phyloP scores from a whole-genome alignment of 441 rosid genomes.

The Gossypium trilobum region DNA sequence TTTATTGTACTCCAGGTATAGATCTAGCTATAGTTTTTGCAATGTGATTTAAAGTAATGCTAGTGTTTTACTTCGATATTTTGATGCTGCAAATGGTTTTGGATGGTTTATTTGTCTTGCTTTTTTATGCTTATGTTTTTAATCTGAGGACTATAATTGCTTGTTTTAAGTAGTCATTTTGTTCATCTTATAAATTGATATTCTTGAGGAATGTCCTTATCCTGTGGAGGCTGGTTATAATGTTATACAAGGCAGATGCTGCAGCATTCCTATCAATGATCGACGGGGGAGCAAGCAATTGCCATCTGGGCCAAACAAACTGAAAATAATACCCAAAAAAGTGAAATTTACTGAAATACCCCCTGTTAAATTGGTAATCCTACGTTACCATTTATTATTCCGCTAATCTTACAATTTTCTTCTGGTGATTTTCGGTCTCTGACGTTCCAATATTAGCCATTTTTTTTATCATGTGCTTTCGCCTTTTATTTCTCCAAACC shows the following conservation, averaged over 20 bases:
- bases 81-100: conserved; percentile 4
- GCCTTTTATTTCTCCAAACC: too few species aligned
- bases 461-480: too few species aligned
- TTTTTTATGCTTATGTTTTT: neutral
- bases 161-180: neutral
- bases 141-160: neutral
- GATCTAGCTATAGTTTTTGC: conserved; percentile 19
- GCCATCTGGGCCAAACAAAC: too few species aligned
- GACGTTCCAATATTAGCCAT: too few species aligned
- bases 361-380: too few species aligned
- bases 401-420: too few species aligned
- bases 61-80: neutral
- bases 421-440: too few species aligned
- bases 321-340: too few species aligned
- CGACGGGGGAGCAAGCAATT: too few species aligned
- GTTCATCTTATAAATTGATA: neutral
- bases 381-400: too few species aligned
- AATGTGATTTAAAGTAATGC: neutral
- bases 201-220: neutral
- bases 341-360: too few species aligned
- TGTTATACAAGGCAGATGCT: neutral
- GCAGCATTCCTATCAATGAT: neutral
- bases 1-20: conserved; percentile 14
- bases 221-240: neutral
- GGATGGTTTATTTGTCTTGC: neutral